Evolutionary conservation across 345 rosid genomes (phyloP).

Genomic region (Camelina hispida): DNA sequence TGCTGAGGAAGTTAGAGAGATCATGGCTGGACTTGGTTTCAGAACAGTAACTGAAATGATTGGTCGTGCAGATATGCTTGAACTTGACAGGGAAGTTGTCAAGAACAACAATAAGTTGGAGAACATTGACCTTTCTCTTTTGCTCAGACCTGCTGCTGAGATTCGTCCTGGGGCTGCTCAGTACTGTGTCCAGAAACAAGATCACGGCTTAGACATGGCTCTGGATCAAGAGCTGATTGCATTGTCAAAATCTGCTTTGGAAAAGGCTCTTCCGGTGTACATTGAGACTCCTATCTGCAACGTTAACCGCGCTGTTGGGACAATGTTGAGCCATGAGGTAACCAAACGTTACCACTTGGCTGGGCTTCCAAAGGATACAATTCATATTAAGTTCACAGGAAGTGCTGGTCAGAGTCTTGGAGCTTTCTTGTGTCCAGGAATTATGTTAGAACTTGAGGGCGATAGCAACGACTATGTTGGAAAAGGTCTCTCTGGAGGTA

Average conservation of each 20-base stretch:
- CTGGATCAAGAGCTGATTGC: constrained; percentile 78
- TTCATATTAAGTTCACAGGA: constrained; percentile 85
- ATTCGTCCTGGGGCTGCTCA: constrained; percentile 96
- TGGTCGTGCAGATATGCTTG: constrained; percentile 99
- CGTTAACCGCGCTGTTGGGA: constrained; percentile 98
- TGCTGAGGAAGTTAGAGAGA: constrained; percentile 97
- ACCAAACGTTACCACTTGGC: constrained; percentile 80
- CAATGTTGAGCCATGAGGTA: constrained; percentile 99
- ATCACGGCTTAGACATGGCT: constrained; percentile 95
- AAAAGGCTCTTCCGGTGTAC: constrained; percentile 82
- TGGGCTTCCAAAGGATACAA: constrained; percentile 87
- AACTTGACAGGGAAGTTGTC: constrained; percentile 85
- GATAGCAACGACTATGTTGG: constrained; percentile 98
- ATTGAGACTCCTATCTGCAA: constrained; percentile 81
- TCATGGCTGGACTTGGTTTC: constrained; percentile 94
- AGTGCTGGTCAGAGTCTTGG: constrained; percentile 99
- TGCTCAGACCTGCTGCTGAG: constrained; percentile 94
- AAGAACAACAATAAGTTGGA: constrained; percentile 80
- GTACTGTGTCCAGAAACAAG: constrained; percentile 92
- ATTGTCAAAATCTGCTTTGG: constrained; percentile 75
- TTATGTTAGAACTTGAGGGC: constrained; percentile 91
- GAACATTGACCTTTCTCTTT: constrained; percentile 84
- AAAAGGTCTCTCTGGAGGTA: constrained; percentile 98
- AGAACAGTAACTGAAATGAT: constrained; percentile 85
- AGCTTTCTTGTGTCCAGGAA: constrained; percentile 94